These are phyloP conservation scores for Ophiostoma sp. DNA, from an alignment of 2,329 filamentous ascomycete genomes.

Conservation along the genomic window DNA sequence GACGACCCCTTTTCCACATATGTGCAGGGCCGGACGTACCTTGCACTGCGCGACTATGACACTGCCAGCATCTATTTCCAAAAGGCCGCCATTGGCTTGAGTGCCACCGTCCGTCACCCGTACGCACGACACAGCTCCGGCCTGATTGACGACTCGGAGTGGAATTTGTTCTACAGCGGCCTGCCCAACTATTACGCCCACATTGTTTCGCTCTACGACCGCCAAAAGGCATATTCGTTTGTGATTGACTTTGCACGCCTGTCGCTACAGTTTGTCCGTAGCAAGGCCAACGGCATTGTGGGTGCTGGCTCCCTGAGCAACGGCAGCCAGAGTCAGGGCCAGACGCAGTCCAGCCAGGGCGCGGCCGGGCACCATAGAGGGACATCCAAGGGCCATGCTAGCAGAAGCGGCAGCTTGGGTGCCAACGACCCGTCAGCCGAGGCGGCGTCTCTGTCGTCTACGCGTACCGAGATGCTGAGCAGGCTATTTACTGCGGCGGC, in stretches of 20 bases:
- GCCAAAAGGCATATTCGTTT: slow-evolving; percentile 67
- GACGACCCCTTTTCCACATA: slow-evolving; percentile 66
- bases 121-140: slow-evolving; percentile 52
- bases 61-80: slow-evolving; percentile 71
- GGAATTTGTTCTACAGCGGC: slow-evolving; percentile 63
- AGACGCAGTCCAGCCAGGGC: neutral
- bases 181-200: slow-evolving; percentile 82
- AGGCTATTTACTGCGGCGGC: slow-evolving; percentile 79
- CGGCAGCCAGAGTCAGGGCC: neutral
- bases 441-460: slow-evolving; percentile 14
- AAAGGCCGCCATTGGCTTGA: slow-evolving; percentile 74
- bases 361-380: neutral
- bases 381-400: slow-evolving; percentile 9
- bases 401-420: slow-evolving; percentile 16
- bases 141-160: slow-evolving; percentile 71
- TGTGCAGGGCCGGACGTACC: slow-evolving; percentile 71
- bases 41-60: slow-evolving; percentile 68
- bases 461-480: slow-evolving; percentile 66
- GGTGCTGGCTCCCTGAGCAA: slow-evolving; percentile 2
- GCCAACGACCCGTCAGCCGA: slow-evolving; percentile 16
- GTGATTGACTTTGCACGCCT: slow-evolving; percentile 78
- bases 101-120: slow-evolving; percentile 41
- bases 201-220: slow-evolving; percentile 75
- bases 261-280: slow-evolving; percentile 58
- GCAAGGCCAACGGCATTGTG: slow-evolving; percentile 14